Evolutionary conservation across 225 moss, liverwort and hornwort species (phyloP), one percentile per base, ranked within the genome.

Genomic region (Ulota crispa): DNA sequence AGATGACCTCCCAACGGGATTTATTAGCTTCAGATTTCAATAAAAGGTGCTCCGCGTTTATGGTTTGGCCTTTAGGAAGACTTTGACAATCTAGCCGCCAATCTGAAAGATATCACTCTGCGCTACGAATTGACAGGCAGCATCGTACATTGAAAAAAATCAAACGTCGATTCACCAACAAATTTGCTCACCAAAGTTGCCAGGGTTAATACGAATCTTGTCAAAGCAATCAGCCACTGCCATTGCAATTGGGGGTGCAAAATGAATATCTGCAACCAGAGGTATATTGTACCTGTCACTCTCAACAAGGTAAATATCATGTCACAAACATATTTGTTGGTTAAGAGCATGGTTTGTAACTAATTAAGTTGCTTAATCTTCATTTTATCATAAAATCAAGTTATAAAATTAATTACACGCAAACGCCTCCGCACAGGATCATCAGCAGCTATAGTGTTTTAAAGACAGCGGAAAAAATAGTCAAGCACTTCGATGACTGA

Each of bases 181-280:
- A 54, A 36, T 54, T 23, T n/a, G 63, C 93, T 88, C 77, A 95
- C 95, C 96, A 79, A 96, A 96, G 79, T 96, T 96, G 70, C 94
- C 96, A 53, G 93, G 92, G 32, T 94, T 96, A 79, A 96, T 94
- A 36, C 94, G 88, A 78, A 96, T 94, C 83, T 96, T 96, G 86
- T 96, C 94, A 79, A 96, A 94, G 80, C 88, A 96, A 81, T 94
- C 96, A 18, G 92, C 94, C 60, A 96, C 94, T 89, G 64, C 85
- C 94, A 96, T 89, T 43, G 95, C 95, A 42, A 96, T 86, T 23
- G 91, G 69, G 47, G 95, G 95, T 64, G 94, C 93, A 91, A 96
- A 94, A 83, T 96, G 93, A 68, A 96, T 96, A 61, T 96, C 94
- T 2, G 94, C 94, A 69, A 93, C 93, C 70, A 96, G 87, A 45